Conservation (phyloP, 148 eudicot genomes). For the Chenopodium formosanum region DNA sequence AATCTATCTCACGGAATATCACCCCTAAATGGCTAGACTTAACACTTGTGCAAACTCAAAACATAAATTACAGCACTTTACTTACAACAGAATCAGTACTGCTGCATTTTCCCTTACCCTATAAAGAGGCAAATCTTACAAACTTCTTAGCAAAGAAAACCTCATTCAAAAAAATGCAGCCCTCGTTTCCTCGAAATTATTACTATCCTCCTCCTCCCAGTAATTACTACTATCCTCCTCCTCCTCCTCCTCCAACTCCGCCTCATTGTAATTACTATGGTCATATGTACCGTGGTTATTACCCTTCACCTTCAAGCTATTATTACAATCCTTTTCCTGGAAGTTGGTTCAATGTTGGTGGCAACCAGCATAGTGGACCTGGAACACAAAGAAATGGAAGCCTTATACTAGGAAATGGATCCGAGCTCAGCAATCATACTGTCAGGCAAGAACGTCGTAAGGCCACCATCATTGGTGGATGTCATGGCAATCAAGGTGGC, state of each 20-base stretch:
- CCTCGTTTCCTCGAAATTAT: not conserved
- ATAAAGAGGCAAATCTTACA: too few relatives aligned
- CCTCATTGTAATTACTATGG: too few relatives aligned
- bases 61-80: too few relatives aligned
- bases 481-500: not conserved
- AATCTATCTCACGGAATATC: too few relatives aligned
- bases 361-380: not conserved
- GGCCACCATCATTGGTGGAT: not conserved
- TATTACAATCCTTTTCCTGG: not conserved
- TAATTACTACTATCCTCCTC: not conserved
- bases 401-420: not conserved
- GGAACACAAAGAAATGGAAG: not conserved
- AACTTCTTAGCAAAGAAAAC: not conserved
- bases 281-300: too few relatives aligned
- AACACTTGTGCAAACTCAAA: too few relatives aligned
- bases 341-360: not conserved
- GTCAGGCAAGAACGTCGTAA: not conserved
- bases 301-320: not conserved
- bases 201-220: not conserved
- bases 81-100: too few relatives aligned
- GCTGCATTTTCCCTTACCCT: too few relatives aligned
- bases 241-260: not conserved
- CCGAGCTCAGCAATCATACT: not conserved
- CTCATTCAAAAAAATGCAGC: not conserved
- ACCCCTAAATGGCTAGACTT: too few relatives aligned